Evolutionary conservation across 2,329 filamentous ascomycete species (phyloP).

Genomic region (Coniochaeta sp.): DNA sequence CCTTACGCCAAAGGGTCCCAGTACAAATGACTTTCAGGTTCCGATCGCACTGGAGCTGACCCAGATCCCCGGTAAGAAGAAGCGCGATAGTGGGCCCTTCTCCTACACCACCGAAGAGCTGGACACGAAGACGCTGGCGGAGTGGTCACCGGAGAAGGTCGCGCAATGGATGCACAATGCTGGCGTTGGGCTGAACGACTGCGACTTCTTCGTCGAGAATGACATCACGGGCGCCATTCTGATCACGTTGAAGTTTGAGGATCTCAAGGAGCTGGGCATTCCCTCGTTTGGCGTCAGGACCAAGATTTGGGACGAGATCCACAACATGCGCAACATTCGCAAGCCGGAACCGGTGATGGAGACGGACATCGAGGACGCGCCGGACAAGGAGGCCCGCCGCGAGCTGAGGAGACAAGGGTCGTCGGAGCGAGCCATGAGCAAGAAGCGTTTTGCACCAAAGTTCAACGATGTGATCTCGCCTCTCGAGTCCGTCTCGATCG

Average conservation of each 20-base stretch:
- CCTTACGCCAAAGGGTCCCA: conserved; percentile 55
- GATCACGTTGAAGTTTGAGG: conserved; percentile 86
- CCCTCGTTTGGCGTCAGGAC: conserved; percentile 75
- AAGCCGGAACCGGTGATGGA: conserved; percentile 43
- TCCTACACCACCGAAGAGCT: conserved; percentile 50
- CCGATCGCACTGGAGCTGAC: conserved; percentile 28
- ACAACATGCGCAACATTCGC: conserved; percentile 53
- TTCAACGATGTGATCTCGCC: conserved; percentile 65
- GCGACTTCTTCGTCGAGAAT: conserved; percentile 82
- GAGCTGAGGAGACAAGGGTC: conserved; percentile 33
- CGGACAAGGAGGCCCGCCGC: conserved; percentile 39
- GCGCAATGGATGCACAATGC: conserved; percentile 81
- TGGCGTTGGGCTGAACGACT: conserved; percentile 68
- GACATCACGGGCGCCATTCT: conserved; percentile 87
- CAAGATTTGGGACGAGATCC: conserved; percentile 73
- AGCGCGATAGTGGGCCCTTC: conserved; percentile 42
- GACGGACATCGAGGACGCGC: conserved; percentile 55
- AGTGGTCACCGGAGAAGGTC: conserved; percentile 70
- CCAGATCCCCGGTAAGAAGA: conserved; percentile 26
- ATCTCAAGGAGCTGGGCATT: conserved; percentile 74
- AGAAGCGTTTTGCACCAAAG: conserved; percentile 24
- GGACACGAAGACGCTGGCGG: conserved; percentile 49
- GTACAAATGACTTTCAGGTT: conserved; percentile 26
- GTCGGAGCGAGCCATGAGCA: conserved; percentile 25
- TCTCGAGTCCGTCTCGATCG: conserved; percentile 80